A percentile compares a stretch with the other conserved stretches of the same genome.
Conservation (phyloP, 768 basidiomycete species). For the Pleurotus tuoliensis region DNA sequence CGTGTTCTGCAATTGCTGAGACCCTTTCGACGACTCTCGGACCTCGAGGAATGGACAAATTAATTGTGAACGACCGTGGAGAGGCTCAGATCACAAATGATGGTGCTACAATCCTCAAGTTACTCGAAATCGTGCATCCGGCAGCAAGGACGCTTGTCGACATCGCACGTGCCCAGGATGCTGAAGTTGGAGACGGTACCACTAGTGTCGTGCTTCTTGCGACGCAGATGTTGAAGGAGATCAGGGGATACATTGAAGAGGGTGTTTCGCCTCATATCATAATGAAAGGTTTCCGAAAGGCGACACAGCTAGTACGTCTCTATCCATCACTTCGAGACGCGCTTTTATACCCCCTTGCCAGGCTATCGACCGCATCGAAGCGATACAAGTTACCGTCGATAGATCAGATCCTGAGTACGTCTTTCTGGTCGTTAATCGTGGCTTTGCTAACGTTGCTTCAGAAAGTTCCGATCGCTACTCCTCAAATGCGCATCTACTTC, state of each 20-base stretch:
- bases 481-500: constrained; percentile 97
- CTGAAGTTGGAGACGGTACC: constrained; percentile 97
- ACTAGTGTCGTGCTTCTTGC: constrained; percentile 95
- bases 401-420: constrained; percentile 86
- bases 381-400: constrained; percentile 87
- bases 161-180: constrained; percentile 96
- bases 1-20: constrained; percentile 90
- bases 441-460: constrained; percentile 27
- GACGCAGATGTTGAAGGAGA: constrained; percentile 91
- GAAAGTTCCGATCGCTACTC: constrained; percentile 89
- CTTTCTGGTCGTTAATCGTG: constrained; percentile 1
- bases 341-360: constrained; percentile 25
- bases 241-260: constrained; percentile 89
- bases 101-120: constrained; percentile 96
- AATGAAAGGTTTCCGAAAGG: constrained; percentile 92
- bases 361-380: constrained; percentile 85
- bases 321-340: background rate
- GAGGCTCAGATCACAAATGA: constrained; percentile 99
- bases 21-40: constrained; percentile 95
- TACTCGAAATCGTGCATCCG: constrained; percentile 97
- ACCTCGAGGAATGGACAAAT: constrained; percentile 97
- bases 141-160: constrained; percentile 98
- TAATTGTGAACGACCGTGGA: constrained; percentile 91
- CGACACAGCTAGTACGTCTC: constrained; percentile 71
- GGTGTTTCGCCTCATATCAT: constrained; percentile 97